Evolutionary conservation across 371 early-diverging fungal species (phyloP).

Genomic region (Circinella umbellata): DNA sequence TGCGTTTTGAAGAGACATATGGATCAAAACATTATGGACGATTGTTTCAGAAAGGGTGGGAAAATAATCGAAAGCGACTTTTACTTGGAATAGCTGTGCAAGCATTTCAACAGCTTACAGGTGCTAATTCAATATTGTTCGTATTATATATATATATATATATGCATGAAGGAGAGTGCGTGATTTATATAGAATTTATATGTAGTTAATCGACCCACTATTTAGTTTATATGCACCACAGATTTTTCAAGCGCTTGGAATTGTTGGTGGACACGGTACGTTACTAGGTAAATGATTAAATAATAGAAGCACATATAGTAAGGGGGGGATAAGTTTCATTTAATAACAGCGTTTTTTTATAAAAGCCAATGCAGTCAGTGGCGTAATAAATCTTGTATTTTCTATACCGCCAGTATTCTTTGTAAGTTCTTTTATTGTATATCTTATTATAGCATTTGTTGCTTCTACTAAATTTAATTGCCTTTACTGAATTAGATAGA

Average conservation of each 20-base stretch:
- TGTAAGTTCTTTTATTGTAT: slow-evolving; percentile 40
- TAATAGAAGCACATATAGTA: background rate
- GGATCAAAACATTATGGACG: slow-evolving; percentile 68
- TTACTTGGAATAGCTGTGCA: slow-evolving; percentile 76
- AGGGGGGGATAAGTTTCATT: too few relatives aligned
- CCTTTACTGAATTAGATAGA: slow-evolving; percentile 59
- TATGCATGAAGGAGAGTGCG: too few relatives aligned
- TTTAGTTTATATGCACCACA: slow-evolving; percentile 64
- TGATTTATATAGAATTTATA: background rate
- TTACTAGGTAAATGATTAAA: slow-evolving; percentile 44
- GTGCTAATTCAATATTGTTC: slow-evolving; percentile 79
- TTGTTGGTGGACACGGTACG: slow-evolving; percentile 51
- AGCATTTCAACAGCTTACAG: slow-evolving; percentile 76
- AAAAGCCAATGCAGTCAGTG: slow-evolving; percentile 71
- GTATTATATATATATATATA: slow-evolving; percentile 54
- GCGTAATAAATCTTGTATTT: slow-evolving; percentile 68
- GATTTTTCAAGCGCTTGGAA: slow-evolving; percentile 70
- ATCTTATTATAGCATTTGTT: background rate
- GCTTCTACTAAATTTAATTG: background rate
- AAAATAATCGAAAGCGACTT: slow-evolving; percentile 62
- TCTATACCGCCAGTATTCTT: slow-evolving; percentile 81
- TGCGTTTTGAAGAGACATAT: slow-evolving; percentile 71
- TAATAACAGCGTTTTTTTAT: background rate
- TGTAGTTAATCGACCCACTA: background rate
- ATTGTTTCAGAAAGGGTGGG: slow-evolving; percentile 58